phyloP scores from a whole-genome alignment of 331 rosid genomes.

The Malus hybrid region DNA sequence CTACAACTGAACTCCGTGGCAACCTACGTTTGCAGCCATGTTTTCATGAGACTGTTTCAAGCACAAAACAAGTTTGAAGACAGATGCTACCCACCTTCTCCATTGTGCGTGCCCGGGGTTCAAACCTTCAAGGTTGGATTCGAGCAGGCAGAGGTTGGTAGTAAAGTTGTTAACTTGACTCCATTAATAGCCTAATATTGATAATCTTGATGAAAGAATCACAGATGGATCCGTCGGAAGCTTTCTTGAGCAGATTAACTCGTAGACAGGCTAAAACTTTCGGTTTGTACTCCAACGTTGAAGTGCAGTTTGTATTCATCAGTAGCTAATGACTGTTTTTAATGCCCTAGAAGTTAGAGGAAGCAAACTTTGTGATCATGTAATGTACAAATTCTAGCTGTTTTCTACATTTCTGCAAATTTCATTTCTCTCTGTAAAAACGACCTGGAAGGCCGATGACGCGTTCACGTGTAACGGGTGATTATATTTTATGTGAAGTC shows the following conservation, averaged over 20 bases:
- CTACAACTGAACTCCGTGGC: conserved; percentile 54
- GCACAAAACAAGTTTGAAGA: conserved; percentile 45
- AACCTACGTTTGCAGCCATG: conserved; percentile 66
- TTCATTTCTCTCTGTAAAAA: no score
- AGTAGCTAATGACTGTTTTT: background rate
- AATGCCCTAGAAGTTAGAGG: background rate
- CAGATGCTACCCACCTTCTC: conserved; percentile 49
- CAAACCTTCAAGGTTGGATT: background rate
- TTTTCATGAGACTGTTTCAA: conserved; percentile 55
- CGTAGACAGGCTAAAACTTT: conserved; percentile 4
- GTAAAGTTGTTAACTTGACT: background rate
- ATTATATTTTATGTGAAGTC: no score
- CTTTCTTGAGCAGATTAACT: conserved; percentile 14
- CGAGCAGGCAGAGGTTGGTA: background rate
- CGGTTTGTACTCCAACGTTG: background rate
- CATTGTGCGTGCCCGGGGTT: conserved; percentile 30
- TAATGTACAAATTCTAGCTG: background rate
- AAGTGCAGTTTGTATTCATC: background rate
- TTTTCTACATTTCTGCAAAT: no score
- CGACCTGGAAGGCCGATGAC: no score
- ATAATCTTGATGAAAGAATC: conserved; percentile 14
- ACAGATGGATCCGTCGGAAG: background rate
- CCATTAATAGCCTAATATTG: conserved; percentile 8
- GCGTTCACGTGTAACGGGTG: no score
- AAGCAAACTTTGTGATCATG: background rate